Conservation (phyloP, 2,329 filamentous ascomycete species). For the Bipolaris victoriae region DNA sequence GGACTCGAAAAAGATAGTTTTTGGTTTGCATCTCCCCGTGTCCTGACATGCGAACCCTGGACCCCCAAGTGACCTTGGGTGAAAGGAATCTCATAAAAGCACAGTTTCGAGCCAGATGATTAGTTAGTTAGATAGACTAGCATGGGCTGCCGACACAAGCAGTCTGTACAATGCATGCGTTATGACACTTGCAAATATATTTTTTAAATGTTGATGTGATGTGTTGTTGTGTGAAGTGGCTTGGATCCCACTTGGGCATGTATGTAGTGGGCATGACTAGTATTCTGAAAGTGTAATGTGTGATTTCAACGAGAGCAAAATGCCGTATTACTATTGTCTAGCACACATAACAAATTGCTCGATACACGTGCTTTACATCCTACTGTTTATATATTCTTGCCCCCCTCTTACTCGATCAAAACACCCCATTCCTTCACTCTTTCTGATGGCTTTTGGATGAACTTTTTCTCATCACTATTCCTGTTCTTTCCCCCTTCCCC, state of each 20-base stretch:
- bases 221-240: neutral
- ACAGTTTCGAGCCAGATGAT: slow-evolving; percentile 42
- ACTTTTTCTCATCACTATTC: too few relatives aligned
- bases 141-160: slow-evolving; percentile 26
- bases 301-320: too few relatives aligned
- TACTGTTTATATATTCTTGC: too few relatives aligned
- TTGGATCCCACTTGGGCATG: neutral
- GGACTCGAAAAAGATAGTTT: slow-evolving; percentile 26
- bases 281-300: too few relatives aligned
- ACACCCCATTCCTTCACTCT: too few relatives aligned
- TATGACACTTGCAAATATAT: slow-evolving; percentile 23
- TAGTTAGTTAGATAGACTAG: slow-evolving; percentile 45
- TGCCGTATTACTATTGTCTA: too few relatives aligned
- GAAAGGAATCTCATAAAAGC: slow-evolving; percentile 48
- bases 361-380: too few relatives aligned
- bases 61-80: slow-evolving; percentile 39
- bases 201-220: neutral
- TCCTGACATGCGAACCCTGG: slow-evolving; percentile 27
- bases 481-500: too few relatives aligned
- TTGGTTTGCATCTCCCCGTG: slow-evolving; percentile 39
- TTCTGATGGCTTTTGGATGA: too few relatives aligned
- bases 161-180: slow-evolving; percentile 37
- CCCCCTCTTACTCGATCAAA: too few relatives aligned
- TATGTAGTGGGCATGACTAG: too few relatives aligned
- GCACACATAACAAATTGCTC: too few relatives aligned